phyloP scores from a whole-genome alignment of 208 protist species.

The Acanthamoeba triangularis region DNA sequence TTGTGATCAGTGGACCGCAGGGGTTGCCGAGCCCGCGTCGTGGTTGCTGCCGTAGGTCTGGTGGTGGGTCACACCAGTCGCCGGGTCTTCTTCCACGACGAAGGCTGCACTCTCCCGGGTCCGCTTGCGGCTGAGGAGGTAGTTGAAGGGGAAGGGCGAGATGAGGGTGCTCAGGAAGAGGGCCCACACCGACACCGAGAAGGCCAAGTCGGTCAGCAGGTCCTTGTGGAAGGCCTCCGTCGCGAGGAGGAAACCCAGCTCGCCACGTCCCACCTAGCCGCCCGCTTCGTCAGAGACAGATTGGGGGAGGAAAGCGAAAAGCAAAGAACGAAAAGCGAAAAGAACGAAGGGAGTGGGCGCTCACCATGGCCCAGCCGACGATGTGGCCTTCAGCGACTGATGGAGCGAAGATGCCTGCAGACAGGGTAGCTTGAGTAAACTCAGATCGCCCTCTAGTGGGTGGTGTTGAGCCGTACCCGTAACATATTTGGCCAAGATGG shows the following conservation, averaged over 20 bases:
- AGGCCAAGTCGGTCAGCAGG: constrained; percentile 41
- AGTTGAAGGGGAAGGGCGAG: constrained; percentile 58
- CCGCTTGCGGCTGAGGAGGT: constrained; percentile 1
- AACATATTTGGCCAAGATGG: constrained; percentile 45
- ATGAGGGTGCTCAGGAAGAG: constrained; percentile 61
- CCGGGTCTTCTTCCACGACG: not conserved
- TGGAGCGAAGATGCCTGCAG: not conserved
- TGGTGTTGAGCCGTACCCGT: not conserved
- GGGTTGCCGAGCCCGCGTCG: too few species aligned
- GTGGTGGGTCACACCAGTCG: not conserved
- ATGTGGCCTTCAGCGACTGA: constrained; percentile 3
- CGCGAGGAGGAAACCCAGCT: constrained; percentile 52
- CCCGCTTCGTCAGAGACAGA: not conserved
- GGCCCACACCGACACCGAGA: constrained; percentile 49
- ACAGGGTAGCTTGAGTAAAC: not conserved
- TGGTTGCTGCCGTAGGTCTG: not conserved
- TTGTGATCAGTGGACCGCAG: too few species aligned
- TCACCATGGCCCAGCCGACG: constrained; percentile 26
- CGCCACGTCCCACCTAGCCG: constrained; percentile 32
- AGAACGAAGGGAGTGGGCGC: not conserved
- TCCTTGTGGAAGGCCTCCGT: constrained; percentile 54
- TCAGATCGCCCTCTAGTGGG: not conserved
- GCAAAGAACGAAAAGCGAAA: not conserved
- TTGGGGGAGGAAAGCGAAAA: not conserved
- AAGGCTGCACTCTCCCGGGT: not conserved